phyloP scores from a whole-genome alignment of 257 asterid genomes.

The Dorcoceras hygrometricum region DNA sequence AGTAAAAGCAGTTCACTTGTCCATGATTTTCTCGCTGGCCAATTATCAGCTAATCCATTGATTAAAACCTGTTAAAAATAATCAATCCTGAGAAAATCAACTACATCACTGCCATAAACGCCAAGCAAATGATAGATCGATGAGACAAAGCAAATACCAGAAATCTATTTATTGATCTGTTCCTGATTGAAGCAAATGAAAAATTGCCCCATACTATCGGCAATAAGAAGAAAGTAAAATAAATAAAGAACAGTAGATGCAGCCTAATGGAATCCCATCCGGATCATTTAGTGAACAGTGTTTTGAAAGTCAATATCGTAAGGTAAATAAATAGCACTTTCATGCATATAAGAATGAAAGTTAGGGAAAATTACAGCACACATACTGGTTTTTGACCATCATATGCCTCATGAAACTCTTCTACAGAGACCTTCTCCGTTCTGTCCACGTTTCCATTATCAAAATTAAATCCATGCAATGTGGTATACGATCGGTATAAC shows the following conservation, averaged over 20 bases:
- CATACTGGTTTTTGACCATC: slow-evolving; percentile 85
- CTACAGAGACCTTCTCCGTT: slow-evolving; percentile 50
- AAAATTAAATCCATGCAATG: slow-evolving; percentile 72
- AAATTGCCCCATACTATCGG: not conserved
- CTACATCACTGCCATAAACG: slow-evolving; percentile 16
- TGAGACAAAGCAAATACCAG: slow-evolving; percentile 3
- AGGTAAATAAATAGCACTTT: slow-evolving; percentile 17
- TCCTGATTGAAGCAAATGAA: not conserved
- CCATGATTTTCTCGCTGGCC: slow-evolving; percentile 91
- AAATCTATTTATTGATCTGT: slow-evolving; percentile 16
- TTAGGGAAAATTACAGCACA: slow-evolving; percentile 15
- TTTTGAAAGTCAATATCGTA: not conserved
- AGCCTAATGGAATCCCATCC: slow-evolving; percentile 16
- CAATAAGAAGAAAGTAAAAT: not conserved
- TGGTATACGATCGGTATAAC: slow-evolving; percentile 81
- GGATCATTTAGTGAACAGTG: slow-evolving; percentile 9
- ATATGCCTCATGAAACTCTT: slow-evolving; percentile 56
- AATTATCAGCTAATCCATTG: slow-evolving; percentile 72
- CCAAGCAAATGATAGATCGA: slow-evolving; percentile 13
- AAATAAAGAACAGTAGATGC: not conserved
- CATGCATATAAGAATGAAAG: not conserved
- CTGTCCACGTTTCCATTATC: slow-evolving; percentile 86
- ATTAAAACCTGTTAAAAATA: slow-evolving; percentile 61
- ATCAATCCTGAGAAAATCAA: slow-evolving; percentile 23
- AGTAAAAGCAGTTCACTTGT: slow-evolving; percentile 57